Base-by-base conservation (phyloP, 1,139 yeast species). In the Petasospora rhodanensis region DNA sequence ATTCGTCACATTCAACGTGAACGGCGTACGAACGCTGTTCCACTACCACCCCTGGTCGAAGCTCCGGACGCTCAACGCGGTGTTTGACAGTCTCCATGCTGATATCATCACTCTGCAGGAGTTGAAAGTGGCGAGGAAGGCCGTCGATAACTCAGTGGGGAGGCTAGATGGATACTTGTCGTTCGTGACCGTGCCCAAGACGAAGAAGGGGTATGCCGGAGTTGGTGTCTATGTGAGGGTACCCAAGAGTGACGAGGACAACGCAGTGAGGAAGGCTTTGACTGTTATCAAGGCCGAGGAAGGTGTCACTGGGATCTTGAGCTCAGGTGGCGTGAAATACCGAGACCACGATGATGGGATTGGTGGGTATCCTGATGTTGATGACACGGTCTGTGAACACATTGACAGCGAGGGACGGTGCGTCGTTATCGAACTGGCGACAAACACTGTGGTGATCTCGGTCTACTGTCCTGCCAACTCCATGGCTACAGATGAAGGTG, bases 381-480 rank as follows among this genome's bases (percentile, higher is more conserved):
- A 64, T 21, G 60, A 60, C 26, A 54, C 58, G 6, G 53, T 58
- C 2, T 76, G 75, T 0, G 43, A 64, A 7, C 59, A 64, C 8
- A 49, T 91, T 2, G 98, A 91, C 52, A 55, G 73, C n/a, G 93
- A 91, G 52, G 98, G 97, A 1, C 63, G 98, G 31, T 73, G 85
- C 39, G 70, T 86, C 4, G 70, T 84, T 8, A 60, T 89, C 1
- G 97, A 91, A 51, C 53, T 89, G 18, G 80, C 78, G 1, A 37
- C 27, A 39, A 70, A 73, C 42, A 58, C 78, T 3, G 83, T 82
- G 2, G 57, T 91, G 0, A 75, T 91, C 35, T 76, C 89, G 1
- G 70, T 86, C 2, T 91, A 91, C 52, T 89, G 97, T 52, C 97
- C 97, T 0, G 97, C 97, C 1, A 86, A 87, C 52, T 84, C 96